Evolutionary conservation across 176 grass and related monocot genomes (phyloP).

Genomic region (Eremochloa ophiuroides): DNA sequence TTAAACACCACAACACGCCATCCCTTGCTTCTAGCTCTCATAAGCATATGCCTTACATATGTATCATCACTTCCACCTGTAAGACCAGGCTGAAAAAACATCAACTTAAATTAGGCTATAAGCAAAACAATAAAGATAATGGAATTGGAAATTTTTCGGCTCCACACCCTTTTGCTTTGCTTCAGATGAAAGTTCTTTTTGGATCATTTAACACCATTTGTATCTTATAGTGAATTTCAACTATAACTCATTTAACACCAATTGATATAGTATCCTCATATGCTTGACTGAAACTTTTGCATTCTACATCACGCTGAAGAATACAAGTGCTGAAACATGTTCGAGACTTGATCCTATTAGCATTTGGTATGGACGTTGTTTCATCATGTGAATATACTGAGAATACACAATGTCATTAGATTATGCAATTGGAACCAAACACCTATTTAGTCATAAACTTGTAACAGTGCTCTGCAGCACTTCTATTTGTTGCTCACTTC

Average conservation of each 20-base stretch:
- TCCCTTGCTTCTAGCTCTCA: slow-evolving; percentile 86
- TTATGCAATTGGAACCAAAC: not conserved
- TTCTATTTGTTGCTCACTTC: not conserved
- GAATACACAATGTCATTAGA: slow-evolving; percentile 12
- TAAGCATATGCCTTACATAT: slow-evolving; percentile 97
- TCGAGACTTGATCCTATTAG: not conserved
- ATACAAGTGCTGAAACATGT: not conserved
- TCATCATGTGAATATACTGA: slow-evolving; percentile 1
- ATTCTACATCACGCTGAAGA: not conserved
- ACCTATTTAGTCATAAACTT: not conserved
- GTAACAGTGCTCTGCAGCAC: not conserved
- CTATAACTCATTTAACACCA: not conserved
- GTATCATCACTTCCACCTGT: slow-evolving; percentile 94
- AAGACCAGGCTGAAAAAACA: slow-evolving; percentile 69
- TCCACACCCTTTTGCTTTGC: not conserved
- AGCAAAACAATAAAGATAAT: not conserved
- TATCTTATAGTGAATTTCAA: not conserved
- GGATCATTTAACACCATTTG: not conserved
- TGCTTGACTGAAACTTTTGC: not conserved
- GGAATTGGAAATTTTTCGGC: not conserved
- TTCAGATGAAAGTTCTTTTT: not conserved
- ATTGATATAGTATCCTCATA: not conserved
- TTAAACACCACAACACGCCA: slow-evolving; percentile 90
- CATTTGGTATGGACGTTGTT: not conserved
- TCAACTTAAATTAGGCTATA: not conserved